Base-by-base conservation (phyloP, 257 asterid species). In the Ilex asprella region DNA sequence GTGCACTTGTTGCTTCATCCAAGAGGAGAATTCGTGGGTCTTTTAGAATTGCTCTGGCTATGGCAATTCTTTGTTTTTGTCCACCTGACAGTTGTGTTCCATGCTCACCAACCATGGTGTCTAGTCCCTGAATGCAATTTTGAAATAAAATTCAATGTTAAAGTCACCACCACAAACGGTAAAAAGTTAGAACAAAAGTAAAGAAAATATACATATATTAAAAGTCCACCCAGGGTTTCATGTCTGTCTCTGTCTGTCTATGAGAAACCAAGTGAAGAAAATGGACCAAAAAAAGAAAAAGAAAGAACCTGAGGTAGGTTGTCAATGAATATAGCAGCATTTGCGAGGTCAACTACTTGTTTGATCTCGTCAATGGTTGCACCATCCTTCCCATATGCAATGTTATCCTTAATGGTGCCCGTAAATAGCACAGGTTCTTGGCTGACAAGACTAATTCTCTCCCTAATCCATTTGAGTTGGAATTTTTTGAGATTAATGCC, bases 71-170 rank as follows among this genome's bases (percentile, higher is more conserved):
- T 64, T 88, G 96, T 79, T 88, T 88, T 73, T 88, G 96, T 43
- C 96, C 96, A 16, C 96, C 96, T 11, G 96, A 88, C 56, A 88
- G 95, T 78, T 86, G 96, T 61, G 96, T 82, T 16, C 96, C 96
- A 49, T 88, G 96, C 52, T 88, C 96, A 31, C 96, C 95, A 56
- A 88, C 96, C 79, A 63, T 77, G 30, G 93, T 82, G 56, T 88
- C 93, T 31, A 88, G 65, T 5, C 95, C 96, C 93, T 88, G 73
- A 73, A 55, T 3, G 30, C 52, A 59, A 46, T 69, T 44, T 65
- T 41, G 0, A 69, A 56, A n/a, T 15, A 4, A 35, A 35, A 35
- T 35, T 35, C 8, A 35, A 8, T 35, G 41, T 35, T 35, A 4
- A 35, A 3, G 2, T 46, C 31, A 29, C 30, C 4, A 31, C 30